Percentiles rank a stretch among this genome's conserved stretches.
These are phyloP conservation scores for Paraphoma chrysanthemicola DNA, from an alignment of 2,329 filamentous ascomycete species.

Conservation along the genomic window DNA sequence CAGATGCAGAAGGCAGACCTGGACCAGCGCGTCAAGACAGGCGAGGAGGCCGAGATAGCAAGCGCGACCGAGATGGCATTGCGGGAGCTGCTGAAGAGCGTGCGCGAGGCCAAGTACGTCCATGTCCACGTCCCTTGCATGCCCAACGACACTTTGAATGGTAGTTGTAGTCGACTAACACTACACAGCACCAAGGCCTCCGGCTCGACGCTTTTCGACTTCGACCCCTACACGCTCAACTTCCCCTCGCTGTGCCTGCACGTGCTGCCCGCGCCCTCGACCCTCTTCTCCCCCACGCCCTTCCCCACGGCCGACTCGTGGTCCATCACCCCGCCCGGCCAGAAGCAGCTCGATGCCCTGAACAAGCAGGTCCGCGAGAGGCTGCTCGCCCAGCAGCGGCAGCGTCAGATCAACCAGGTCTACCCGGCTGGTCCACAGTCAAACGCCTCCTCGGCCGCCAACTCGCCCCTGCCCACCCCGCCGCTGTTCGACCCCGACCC, in stretches of 20 bases:
- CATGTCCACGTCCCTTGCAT: neutral
- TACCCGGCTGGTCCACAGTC: conserved; percentile 37
- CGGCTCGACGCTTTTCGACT: conserved; percentile 67
- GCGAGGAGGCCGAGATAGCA: conserved; percentile 78
- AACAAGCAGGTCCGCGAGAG: conserved; percentile 70
- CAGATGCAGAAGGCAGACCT: conserved; percentile 63
- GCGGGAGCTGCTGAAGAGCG: conserved; percentile 79
- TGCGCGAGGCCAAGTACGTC: conserved; percentile 79
- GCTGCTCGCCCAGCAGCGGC: conserved; percentile 56
- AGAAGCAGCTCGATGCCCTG: conserved; percentile 76
- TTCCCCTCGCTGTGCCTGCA: conserved; percentile 86
- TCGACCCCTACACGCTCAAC: conserved; percentile 83
- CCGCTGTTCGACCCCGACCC: conserved; percentile 65
- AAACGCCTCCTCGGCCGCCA: conserved; percentile 33
- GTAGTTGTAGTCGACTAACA: neutral
- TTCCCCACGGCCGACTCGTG: conserved; percentile 81
- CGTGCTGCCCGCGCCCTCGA: conserved; percentile 80
- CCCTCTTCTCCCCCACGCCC: conserved; percentile 80
- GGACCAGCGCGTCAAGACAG: conserved; percentile 68
- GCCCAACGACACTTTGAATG: no score
- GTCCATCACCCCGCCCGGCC: conserved; percentile 77
- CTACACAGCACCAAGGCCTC: conserved; percentile 51
- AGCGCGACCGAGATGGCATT: conserved; percentile 84
- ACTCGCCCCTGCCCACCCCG: conserved; percentile 46
- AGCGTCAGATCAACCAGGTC: conserved; percentile 44